A percentile compares a stretch with the other conserved stretches of the same genome.
Evolutionary conservation across 257 asterid species (phyloP).

Genomic region (Perilla frutescens): DNA sequence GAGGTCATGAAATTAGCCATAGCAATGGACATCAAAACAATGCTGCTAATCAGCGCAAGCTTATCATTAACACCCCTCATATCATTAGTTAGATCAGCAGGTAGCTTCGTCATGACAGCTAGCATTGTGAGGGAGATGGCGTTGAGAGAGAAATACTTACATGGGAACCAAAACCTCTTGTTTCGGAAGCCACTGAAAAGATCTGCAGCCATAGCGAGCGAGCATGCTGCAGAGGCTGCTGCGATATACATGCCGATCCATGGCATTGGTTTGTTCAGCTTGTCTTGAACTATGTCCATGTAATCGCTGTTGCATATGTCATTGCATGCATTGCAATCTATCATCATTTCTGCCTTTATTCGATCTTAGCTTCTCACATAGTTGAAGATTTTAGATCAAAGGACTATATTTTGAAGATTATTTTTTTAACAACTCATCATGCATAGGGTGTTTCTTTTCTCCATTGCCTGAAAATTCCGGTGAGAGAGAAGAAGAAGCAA

Average conservation of each 20-base stretch:
- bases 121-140: constrained; percentile 40
- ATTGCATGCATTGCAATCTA: constrained; percentile 23
- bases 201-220: constrained; percentile 33
- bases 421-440: background rate
- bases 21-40: constrained; percentile 28
- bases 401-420: background rate
- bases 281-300: constrained; percentile 18
- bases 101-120: constrained; percentile 42
- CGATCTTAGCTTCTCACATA: no score
- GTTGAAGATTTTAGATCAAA: no score
- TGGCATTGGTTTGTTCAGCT: constrained; percentile 29
- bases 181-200: constrained; percentile 27
- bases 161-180: constrained; percentile 45
- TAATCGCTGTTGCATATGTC: constrained; percentile 20
- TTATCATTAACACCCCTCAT: constrained; percentile 25
- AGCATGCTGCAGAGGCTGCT: constrained; percentile 40
- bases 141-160: constrained; percentile 41
- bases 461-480: background rate
- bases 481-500: background rate
- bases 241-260: constrained; percentile 44
- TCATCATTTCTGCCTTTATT: no score
- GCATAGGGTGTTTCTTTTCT: background rate
- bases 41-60: constrained; percentile 34
- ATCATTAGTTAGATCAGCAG: constrained; percentile 36
- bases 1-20: constrained; percentile 36